phyloP scores from a whole-genome alignment of 441 rosid genomes.

The Euphorbia celastroides region DNA sequence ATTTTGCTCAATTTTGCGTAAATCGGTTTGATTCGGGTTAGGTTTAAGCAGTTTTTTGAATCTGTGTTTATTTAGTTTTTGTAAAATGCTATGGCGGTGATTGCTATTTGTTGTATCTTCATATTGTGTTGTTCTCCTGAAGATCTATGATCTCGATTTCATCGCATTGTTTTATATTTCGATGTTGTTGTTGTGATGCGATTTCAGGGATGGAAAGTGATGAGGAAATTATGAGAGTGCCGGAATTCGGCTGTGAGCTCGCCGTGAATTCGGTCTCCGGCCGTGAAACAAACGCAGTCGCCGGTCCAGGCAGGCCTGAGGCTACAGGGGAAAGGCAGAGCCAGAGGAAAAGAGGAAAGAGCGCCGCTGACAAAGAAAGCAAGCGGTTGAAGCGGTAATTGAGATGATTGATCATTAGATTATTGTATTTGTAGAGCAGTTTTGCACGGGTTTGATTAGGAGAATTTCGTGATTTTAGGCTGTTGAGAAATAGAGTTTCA shows the following conservation, averaged over 20 bases:
- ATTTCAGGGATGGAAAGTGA: slow-evolving; percentile 82
- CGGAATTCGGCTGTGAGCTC: slow-evolving; percentile 72
- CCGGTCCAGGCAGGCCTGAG: slow-evolving; percentile 41
- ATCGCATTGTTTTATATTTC: neutral
- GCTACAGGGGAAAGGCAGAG: slow-evolving; percentile 41
- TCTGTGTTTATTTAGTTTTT: neutral
- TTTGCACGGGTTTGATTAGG: neutral
- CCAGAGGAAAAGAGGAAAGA: slow-evolving; percentile 75
- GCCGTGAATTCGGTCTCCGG: slow-evolving; percentile 43
- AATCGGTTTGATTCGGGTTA: neutral
- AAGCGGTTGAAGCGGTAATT: slow-evolving; percentile 77
- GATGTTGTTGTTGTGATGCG: neutral
- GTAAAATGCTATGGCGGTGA: neutral
- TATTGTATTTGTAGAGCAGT: neutral
- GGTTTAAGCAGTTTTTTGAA: neutral
- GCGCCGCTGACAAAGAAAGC: slow-evolving; percentile 87
- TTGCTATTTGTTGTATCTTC: neutral
- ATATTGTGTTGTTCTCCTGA: slow-evolving; percentile 5
- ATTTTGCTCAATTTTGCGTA: neutral
- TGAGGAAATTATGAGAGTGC: slow-evolving; percentile 93
- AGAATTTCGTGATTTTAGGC: slow-evolving; percentile 29
- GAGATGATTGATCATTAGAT: neutral
- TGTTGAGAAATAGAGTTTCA: slow-evolving; percentile 93
- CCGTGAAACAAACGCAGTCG: slow-evolving; percentile 33
- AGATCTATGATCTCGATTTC: neutral